These are phyloP conservation scores for Hondaea fermentalgiana DNA, from an alignment of 108 stramenopile genomes.

Conservation along the genomic window DNA sequence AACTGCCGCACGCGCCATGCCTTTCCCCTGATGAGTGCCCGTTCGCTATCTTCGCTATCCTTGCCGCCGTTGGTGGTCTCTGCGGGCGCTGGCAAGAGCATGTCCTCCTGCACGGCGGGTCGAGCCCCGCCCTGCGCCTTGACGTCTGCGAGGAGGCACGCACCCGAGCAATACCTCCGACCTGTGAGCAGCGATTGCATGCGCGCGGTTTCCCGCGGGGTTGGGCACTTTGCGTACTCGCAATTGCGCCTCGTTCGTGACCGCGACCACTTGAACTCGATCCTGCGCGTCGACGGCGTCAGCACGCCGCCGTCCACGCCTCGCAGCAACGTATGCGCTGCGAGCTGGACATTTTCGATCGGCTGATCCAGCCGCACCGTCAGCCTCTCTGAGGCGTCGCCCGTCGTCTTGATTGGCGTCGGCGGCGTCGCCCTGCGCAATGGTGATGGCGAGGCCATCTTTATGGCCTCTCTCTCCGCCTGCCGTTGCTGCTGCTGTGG, in stretches of 20 bases:
- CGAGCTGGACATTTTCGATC: not conserved
- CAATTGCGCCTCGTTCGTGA: conserved; percentile 1
- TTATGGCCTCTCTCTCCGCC: too few species aligned
- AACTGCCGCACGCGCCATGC: not conserved
- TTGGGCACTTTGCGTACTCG: not conserved
- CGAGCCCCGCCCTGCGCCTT: not conserved
- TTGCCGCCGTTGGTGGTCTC: not conserved
- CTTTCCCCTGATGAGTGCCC: not conserved
- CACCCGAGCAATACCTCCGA: not conserved
- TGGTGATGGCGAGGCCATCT: too few species aligned
- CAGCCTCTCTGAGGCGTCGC: not conserved
- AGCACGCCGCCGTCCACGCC: conserved; percentile 5
- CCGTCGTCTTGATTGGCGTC: not conserved
- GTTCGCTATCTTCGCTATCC: not conserved
- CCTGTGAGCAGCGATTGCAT: not conserved
- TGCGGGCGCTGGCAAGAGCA: not conserved
- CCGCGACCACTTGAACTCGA: not conserved
- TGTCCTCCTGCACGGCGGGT: not conserved
- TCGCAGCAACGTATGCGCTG: not conserved
- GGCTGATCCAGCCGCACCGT: conserved; percentile 11
- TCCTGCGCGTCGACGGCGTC: not conserved
- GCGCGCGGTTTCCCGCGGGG: not conserved
- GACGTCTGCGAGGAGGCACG: not conserved
- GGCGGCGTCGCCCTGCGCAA: not conserved
- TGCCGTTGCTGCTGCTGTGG: too few species aligned